Conservation (phyloP, 805 yeast species). For the Saccharomycopsis oosterbeekiorum region DNA sequence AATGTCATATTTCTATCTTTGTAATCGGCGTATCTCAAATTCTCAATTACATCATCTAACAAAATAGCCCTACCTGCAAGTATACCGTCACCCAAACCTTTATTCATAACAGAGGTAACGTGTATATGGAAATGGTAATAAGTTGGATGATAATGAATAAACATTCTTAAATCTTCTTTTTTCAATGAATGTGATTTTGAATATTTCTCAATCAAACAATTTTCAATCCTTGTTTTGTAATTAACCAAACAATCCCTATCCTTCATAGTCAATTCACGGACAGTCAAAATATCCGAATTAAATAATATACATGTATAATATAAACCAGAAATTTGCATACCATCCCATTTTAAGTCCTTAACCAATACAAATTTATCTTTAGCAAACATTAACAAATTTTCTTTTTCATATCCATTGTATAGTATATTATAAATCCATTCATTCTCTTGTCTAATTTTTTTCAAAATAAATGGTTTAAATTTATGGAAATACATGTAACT, state of each 20-base stretch:
- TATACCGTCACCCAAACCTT: constrained; percentile 59
- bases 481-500: constrained; percentile 56
- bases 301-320: constrained; percentile 72
- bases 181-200: constrained; percentile 33
- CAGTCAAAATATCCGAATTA: constrained; percentile 55
- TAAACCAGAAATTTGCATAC: constrained; percentile 52
- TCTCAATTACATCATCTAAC: constrained; percentile 73
- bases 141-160: constrained; percentile 91
- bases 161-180: constrained; percentile 56
- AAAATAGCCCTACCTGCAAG: constrained; percentile 72
- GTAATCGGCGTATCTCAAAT: constrained; percentile 31
- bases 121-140: constrained; percentile 95
- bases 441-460: constrained; percentile 67
- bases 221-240: constrained; percentile 36
- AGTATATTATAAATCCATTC: constrained; percentile 88
- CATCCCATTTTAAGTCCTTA: constrained; percentile 98
- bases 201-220: constrained; percentile 33
- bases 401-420: constrained; percentile 74
- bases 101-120: constrained; percentile 63
- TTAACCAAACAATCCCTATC: constrained; percentile 52
- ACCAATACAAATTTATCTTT: constrained; percentile 57
- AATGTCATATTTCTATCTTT: neutral
- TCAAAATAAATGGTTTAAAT: constrained; percentile 67
- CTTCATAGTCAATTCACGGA: constrained; percentile 58
- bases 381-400: constrained; percentile 54